A percentile compares a stretch with the other conserved stretches of the same genome.
These are phyloP conservation scores for Mollisiaceae sp. DNA, from an alignment of 2,329 filamentous ascomycete genomes.

Conservation along the genomic window DNA sequence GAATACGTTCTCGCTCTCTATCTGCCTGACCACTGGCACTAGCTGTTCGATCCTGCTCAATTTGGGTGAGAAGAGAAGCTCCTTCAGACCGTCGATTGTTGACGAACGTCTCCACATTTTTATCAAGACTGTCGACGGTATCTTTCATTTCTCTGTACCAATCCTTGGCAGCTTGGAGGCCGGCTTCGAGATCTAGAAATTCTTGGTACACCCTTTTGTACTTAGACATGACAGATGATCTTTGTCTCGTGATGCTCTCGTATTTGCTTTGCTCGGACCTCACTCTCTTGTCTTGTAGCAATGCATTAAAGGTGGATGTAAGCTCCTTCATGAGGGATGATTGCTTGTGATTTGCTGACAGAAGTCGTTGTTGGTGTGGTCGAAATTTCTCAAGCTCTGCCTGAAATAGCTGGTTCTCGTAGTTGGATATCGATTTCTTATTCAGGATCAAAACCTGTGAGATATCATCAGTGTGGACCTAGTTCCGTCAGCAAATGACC, in stretches of 20 bases:
- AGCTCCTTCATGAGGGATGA: constrained; percentile 93
- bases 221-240: constrained; percentile 78
- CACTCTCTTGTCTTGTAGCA: constrained; percentile 93
- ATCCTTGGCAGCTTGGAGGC: constrained; percentile 83
- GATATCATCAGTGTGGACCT: constrained; percentile 97
- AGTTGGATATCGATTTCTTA: constrained; percentile 93
- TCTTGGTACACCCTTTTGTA: constrained; percentile 94
- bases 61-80: constrained; percentile 84
- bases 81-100: constrained; percentile 93
- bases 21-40: constrained; percentile 57
- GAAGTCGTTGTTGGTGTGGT: constrained; percentile 85
- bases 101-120: constrained; percentile 97
- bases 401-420: constrained; percentile 91
- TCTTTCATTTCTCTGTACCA: constrained; percentile 98
- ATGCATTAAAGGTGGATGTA: constrained; percentile 81
- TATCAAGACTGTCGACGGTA: constrained; percentile 86
- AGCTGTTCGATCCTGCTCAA: constrained; percentile 50
- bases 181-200: constrained; percentile 86
- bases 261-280: constrained; percentile 95
- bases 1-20: constrained; percentile 82
- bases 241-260: constrained; percentile 82
- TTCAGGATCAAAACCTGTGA: constrained; percentile 97
- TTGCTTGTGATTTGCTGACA: constrained; percentile 96
- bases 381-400: constrained; percentile 97
- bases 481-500: constrained; percentile 22